Base-by-base conservation (phyloP, 768 basidiomycete genomes). In the Phanerodontia chrysosporium region DNA sequence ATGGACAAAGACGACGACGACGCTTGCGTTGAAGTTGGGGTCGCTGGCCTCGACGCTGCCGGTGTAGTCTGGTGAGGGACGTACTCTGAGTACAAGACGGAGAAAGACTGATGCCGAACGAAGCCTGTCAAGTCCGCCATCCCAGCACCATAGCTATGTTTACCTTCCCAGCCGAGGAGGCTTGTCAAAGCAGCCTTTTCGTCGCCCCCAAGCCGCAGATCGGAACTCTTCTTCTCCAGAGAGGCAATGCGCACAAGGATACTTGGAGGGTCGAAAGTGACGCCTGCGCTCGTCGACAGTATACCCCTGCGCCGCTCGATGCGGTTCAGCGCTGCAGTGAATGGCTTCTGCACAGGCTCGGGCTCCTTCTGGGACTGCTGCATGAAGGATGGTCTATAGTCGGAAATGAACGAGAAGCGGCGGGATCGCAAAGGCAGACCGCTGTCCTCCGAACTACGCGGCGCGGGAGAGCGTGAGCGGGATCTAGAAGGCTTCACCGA, bases 131-230 rank as follows among this genome's bases (percentile, higher is more conserved):
- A 70, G 9, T 83, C 84, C 6, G 69, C 67, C 80, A 87, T 80
- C 5, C 77, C 78, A 16, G 67, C 72, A 2, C 64, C 61, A 12
- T 65, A 59, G 10, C 74, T 66, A 39, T 78, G 76, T 39, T 76
- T 69, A 35, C 70, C 75, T 42, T 83, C 80, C 86, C 87, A 90
- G 0, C 87, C 87, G 0, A 86, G 73, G 3, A 88, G 62, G 60
- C 80, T 82, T 24, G 63, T 63, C 27, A 89, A 67, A 24, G 78
- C 85, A 0, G 75, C 75, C 51, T 75, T 76, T 69, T 89, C 87
- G 62, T 86, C 83, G 9, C 82, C 86, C 25, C 73, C 76, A 21
- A 87, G 67, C 39, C 74, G 68, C 0, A 77, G 66, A 35, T 64
- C 61, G 6, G 75, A 74, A 30, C 75, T 72, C 22, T 63, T 60